A percentile compares a stretch with the other conserved stretches of the same genome.
Conservation (phyloP, 1,139 yeast species). For the Eremothecium coryli region DNA sequence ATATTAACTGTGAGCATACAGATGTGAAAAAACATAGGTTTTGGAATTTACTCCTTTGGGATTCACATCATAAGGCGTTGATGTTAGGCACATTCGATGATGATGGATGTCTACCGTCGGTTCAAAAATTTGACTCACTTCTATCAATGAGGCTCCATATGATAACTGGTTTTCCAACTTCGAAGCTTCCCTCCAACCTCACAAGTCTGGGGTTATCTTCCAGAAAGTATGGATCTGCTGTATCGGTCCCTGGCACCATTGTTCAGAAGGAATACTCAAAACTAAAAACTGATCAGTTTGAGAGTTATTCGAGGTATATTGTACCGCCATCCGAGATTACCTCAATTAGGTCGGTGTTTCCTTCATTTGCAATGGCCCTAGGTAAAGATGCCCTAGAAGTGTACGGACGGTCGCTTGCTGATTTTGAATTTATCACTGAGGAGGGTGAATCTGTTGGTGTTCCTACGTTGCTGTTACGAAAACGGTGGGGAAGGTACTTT, state of each 20-base stretch:
- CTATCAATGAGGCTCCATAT: conserved; percentile 58
- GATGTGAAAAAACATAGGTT: conserved; percentile 49
- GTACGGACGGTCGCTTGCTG: conserved; percentile 54
- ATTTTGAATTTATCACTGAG: conserved; percentile 58
- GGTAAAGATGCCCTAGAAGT: conserved; percentile 68
- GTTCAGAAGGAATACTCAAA: conserved; percentile 17
- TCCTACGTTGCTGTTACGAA: conserved; percentile 49
- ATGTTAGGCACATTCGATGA: conserved; percentile 43
- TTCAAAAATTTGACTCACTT: conserved; percentile 50
- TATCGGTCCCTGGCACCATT: conserved; percentile 9
- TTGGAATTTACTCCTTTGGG: conserved; percentile 66
- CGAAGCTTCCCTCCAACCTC: conserved; percentile 1
- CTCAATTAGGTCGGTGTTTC: conserved; percentile 58
- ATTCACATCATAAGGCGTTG: conserved; percentile 61
- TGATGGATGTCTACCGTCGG: conserved; percentile 42
- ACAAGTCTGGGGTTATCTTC: neutral
- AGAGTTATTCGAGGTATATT: conserved; percentile 65
- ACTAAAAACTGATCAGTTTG: conserved; percentile 34
- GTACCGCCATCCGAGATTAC: conserved; percentile 63
- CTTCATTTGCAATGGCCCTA: conserved; percentile 65
- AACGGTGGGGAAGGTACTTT: conserved; percentile 69
- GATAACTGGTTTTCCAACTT: conserved; percentile 42
- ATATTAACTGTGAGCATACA: conserved; percentile 44
- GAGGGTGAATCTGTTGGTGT: conserved; percentile 61
- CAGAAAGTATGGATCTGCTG: conserved; percentile 5